Evolutionary conservation across 805 yeast genomes (phyloP), one percentile per base, ranked within the genome.

Genomic region (Ogataea salicorniae): DNA sequence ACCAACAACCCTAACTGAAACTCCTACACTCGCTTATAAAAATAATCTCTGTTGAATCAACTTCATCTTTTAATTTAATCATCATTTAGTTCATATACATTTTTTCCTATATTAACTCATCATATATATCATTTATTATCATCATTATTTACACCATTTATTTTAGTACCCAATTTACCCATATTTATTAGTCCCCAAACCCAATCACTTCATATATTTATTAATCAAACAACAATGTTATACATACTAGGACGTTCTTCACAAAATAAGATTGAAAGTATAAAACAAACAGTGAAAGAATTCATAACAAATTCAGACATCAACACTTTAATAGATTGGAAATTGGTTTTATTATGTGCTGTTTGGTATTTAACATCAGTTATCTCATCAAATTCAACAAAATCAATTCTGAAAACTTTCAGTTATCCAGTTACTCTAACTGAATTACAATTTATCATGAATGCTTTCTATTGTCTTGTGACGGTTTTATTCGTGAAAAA

Each of bases 351-450:
- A 1, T 66, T 87, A 34, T 92, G 98, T 64, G 61, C 76, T 8
- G 58, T 75, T 35, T 92, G 98, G 98, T 92, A 92, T 68, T 60
- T 80, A 31, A 71, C 83, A 9, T 84, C 95, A 33, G 91, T 95
- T 9, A 66, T 91, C 8, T 85, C 96, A 2, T 84, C 84, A 55
- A 89, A 88, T 60, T 73, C 92, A 34, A 82, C 95, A 34, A 92
- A 92, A 64, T 71, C 82, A 41, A 88, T 92, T 42, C 70, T 92
- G 50, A 77, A 72, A 53, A 70, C 72, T 42, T 90, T 84, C 66
- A 76, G 77, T 40, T 87, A 81, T 63, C 97, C 99, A 1, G 81
- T 90, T n/a, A 84, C 96, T 0, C 75, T 94, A 48, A 89, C 97
- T 1, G 90, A 91, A 72, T 69, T 84, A 46, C 98, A 94, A 69